phyloP scores from a whole-genome alignment of 805 yeast species.

The Candida vaughaniae region DNA sequence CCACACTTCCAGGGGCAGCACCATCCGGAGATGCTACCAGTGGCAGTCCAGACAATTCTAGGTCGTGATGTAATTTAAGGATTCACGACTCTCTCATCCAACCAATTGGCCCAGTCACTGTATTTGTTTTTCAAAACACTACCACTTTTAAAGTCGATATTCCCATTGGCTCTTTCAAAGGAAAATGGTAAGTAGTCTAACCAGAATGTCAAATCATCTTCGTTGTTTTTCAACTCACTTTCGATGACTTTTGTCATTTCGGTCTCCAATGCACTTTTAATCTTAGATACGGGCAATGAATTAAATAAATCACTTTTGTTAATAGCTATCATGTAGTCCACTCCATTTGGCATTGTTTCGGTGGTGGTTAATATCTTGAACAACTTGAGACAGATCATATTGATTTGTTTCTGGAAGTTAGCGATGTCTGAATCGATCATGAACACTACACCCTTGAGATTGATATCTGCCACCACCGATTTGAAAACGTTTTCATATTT shows the following conservation, averaged over 20 bases:
- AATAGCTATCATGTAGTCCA: constrained; percentile 74
- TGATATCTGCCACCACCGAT: constrained; percentile 42
- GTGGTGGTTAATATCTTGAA: constrained; percentile 59
- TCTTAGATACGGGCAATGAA: constrained; percentile 65
- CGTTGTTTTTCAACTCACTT: constrained; percentile 47
- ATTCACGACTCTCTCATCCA: constrained; percentile 71
- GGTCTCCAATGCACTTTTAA: constrained; percentile 56
- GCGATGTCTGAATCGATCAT: constrained; percentile 71
- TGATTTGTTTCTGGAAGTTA: constrained; percentile 34
- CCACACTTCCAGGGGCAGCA: neutral
- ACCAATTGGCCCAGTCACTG: constrained; percentile 72
- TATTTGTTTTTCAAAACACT: constrained; percentile 60
- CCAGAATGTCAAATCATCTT: constrained; percentile 39
- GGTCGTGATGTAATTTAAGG: constrained; percentile 8
- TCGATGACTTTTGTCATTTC: constrained; percentile 60
- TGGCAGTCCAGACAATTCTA: neutral
- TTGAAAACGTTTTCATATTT: constrained; percentile 64
- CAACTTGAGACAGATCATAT: constrained; percentile 55
- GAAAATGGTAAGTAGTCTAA: constrained; percentile 44
- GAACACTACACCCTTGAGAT: constrained; percentile 67
- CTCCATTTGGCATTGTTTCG: constrained; percentile 65
- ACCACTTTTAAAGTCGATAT: constrained; percentile 69
- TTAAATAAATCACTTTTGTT: constrained; percentile 87
- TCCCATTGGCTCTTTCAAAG: constrained; percentile 71
- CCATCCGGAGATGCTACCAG: neutral